Percentiles rank a stretch among this genome's conserved stretches.
phyloP scores from a whole-genome alignment of 768 basidiomycete genomes.

The Naganishia randhawae region DNA sequence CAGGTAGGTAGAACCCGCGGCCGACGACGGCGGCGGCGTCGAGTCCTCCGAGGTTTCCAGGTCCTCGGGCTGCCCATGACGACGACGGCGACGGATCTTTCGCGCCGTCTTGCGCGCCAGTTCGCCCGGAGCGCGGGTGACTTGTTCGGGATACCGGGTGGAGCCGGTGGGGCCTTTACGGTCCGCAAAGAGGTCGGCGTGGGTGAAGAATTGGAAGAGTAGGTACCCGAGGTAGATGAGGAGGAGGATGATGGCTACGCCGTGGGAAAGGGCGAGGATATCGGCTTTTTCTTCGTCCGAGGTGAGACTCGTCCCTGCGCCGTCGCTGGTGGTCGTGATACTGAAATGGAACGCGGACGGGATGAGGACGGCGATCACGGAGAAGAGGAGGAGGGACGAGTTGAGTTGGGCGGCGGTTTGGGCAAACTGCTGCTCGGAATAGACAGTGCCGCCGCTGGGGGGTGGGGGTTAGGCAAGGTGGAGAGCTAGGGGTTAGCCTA shows the following conservation, averaged over 20 bases:
- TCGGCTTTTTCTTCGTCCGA: slow-evolving; percentile 54
- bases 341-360: slow-evolving; percentile 49
- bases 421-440: slow-evolving; percentile 58
- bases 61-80: too few species aligned
- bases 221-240: slow-evolving; percentile 55
- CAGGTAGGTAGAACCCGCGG: neutral
- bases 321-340: slow-evolving; percentile 30
- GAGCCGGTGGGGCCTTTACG: slow-evolving; percentile 35
- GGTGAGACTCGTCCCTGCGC: slow-evolving; percentile 44
- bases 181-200: slow-evolving; percentile 29
- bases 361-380: slow-evolving; percentile 52
- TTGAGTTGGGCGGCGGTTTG: slow-evolving; percentile 56
- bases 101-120: neutral
- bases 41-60: neutral
- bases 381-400: slow-evolving; percentile 49
- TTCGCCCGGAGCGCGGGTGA: slow-evolving; percentile 28
- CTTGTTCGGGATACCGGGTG: slow-evolving; percentile 39
- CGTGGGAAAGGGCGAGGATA: slow-evolving; percentile 56
- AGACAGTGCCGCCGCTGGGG: slow-evolving; percentile 55
- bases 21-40: too few species aligned
- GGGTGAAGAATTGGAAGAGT: slow-evolving; percentile 60
- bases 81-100: neutral
- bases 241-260: slow-evolving; percentile 56
- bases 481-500: neutral
- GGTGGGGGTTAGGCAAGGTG: too few species aligned